Conservation (phyloP, 768 basidiomycete species). For the Amanita polypyramis region DNA sequence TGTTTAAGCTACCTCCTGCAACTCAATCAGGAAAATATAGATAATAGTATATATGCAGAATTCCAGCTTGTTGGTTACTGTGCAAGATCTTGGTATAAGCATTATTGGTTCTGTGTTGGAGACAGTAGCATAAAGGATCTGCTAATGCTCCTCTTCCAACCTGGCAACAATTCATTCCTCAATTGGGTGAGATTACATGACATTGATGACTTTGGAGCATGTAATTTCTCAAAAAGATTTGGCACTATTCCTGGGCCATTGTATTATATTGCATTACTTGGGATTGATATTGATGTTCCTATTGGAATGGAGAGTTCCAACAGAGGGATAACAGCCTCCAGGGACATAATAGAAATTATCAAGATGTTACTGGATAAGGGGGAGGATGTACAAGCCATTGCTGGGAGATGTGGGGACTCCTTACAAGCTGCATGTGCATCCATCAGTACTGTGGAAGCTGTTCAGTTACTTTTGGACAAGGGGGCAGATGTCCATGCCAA, state of each 20-base stretch:
- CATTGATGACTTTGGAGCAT: background rate
- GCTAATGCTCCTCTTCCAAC: background rate
- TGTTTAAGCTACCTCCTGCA: background rate
- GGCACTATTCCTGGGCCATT: background rate
- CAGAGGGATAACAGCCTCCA: too few species aligned
- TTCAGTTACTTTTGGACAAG: background rate
- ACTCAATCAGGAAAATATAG: background rate
- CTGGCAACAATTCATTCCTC: background rate
- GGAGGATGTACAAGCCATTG: too few species aligned
- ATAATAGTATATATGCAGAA: background rate
- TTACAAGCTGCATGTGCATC: too few species aligned
- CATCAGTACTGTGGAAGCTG: too few species aligned
- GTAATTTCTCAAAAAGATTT: background rate
- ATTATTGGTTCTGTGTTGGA: background rate
- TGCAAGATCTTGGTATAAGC: background rate
- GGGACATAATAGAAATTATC: too few species aligned
- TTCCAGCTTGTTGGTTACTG: background rate
- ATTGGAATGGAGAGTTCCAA: too few species aligned
- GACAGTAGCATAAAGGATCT: background rate
- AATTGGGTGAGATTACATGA: background rate
- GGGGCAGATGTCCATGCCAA: background rate
- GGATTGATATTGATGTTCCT: too few species aligned
- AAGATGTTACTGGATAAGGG: too few species aligned
- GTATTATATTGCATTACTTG: background rate
- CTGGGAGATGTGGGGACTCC: too few species aligned